phyloP scores from a whole-genome alignment of 1,139 yeast species.

The Hyphopichia fennica region DNA sequence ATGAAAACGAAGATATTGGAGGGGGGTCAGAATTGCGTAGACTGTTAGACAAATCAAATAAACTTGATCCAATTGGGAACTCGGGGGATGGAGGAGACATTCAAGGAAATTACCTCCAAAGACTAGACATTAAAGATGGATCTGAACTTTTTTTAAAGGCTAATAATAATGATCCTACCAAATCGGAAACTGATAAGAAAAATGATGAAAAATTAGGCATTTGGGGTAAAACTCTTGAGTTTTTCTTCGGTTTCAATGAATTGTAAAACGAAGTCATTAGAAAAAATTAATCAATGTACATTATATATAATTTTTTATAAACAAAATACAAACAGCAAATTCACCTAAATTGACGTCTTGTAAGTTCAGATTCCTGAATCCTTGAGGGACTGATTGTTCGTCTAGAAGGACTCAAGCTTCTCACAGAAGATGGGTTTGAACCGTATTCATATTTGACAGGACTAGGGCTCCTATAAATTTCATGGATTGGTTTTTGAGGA shows the following conservation, averaged over 20 bases:
- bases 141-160: slow-evolving; percentile 37
- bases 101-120: slow-evolving; percentile 17
- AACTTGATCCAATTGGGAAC: slow-evolving; percentile 4
- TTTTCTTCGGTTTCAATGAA: slow-evolving; percentile 48
- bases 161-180: slow-evolving; percentile 16
- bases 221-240: slow-evolving; percentile 34
- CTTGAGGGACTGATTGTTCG: not conserved
- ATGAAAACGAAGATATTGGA: slow-evolving; percentile 59
- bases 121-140: slow-evolving; percentile 45
- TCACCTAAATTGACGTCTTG: not conserved
- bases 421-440: slow-evolving; percentile 1
- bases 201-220: slow-evolving; percentile 34
- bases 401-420: slow-evolving; percentile 2
- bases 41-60: slow-evolving; percentile 5
- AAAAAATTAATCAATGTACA: not conserved
- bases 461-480: slow-evolving; percentile 5
- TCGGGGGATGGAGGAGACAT: slow-evolving; percentile 9
- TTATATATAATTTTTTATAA: not conserved
- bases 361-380: not conserved
- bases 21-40: slow-evolving; percentile 22
- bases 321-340: not conserved
- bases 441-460: slow-evolving; percentile 4
- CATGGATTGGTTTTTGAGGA: slow-evolving; percentile 4
- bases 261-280: slow-evolving; percentile 19
- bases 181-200: slow-evolving; percentile 18